phyloP scores from a whole-genome alignment of 192 early-diverging fungal genomes.

The Coemansia sp. region DNA sequence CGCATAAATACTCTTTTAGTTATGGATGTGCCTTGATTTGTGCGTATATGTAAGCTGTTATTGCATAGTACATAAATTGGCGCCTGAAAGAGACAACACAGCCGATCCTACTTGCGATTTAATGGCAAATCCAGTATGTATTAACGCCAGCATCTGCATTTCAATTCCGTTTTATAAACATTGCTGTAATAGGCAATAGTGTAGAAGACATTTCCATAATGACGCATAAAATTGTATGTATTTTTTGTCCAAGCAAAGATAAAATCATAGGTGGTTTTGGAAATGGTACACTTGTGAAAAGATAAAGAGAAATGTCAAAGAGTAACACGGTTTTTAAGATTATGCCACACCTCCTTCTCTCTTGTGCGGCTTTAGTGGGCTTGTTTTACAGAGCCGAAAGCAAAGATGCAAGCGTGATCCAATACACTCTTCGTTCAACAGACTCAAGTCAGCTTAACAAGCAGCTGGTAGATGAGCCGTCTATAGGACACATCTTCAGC shows the following conservation, averaged over 20 bases:
- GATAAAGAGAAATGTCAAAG: background rate
- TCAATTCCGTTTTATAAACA: background rate
- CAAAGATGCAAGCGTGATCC: background rate
- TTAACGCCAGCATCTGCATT: background rate
- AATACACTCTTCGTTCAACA: slow-evolving; percentile 1
- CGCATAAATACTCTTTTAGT: background rate
- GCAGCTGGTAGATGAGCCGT: slow-evolving; percentile 70
- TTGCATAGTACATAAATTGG: background rate
- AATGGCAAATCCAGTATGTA: background rate
- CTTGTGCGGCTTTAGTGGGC: slow-evolving; percentile 6
- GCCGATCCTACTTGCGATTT: background rate
- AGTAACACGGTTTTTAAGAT: background rate
- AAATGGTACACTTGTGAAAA: slow-evolving; percentile 22
- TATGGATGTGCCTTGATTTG: background rate
- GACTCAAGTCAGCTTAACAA: slow-evolving; percentile 35
- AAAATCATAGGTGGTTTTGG: slow-evolving; percentile 5
- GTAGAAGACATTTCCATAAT: background rate
- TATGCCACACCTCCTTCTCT: background rate
- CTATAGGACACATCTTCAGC: slow-evolving; percentile 92
- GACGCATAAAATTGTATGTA: background rate
- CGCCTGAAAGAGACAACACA: background rate
- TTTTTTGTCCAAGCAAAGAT: background rate
- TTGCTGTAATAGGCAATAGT: background rate
- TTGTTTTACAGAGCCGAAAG: slow-evolving; percentile 6
- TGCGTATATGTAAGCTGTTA: background rate